These are phyloP conservation scores for Lactifluus subvellereus DNA, from an alignment of 768 basidiomycete species.

Conservation along the genomic window DNA sequence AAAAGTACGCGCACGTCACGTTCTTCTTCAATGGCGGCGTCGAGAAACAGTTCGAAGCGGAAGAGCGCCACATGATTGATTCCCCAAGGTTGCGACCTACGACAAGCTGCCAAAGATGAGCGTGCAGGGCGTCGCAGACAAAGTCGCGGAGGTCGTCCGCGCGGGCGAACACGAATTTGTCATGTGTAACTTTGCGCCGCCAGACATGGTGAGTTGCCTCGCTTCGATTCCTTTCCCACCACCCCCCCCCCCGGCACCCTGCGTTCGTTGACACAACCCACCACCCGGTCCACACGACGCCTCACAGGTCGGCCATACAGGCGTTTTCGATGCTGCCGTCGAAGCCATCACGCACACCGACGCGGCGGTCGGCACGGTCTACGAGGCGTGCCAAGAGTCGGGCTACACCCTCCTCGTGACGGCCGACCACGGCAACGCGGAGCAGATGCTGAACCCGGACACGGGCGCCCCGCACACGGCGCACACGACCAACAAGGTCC, in stretches of 20 bases:
- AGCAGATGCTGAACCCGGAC: conserved; percentile 82
- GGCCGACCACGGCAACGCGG: conserved; percentile 93
- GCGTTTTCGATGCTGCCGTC: conserved; percentile 86
- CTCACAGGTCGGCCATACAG: conserved; percentile 81
- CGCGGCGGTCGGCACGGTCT: conserved; percentile 80
- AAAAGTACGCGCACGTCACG: conserved; percentile 96
- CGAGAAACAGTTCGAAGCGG: conserved; percentile 82
- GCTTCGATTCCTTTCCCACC: not conserved
- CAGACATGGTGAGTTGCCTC: conserved; percentile 70
- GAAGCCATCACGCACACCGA: conserved; percentile 86
- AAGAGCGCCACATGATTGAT: conserved; percentile 82
- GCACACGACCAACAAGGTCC: conserved; percentile 86
- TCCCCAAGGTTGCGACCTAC: conserved; percentile 95
- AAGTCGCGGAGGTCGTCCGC: conserved; percentile 82
- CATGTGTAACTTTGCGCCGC: conserved; percentile 98
- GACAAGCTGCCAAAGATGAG: conserved; percentile 90
- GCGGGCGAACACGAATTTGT: conserved; percentile 73
- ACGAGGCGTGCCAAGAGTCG: conserved; percentile 76
- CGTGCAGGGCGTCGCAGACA: conserved; percentile 81
- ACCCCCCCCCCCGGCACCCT: not conserved
- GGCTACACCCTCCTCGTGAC: conserved; percentile 87
- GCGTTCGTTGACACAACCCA: not conserved
- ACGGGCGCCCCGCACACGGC: conserved; percentile 88
- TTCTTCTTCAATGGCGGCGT: conserved; percentile 98
- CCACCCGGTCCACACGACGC: not conserved